Evolutionary conservation across 495 filamentous ascomycete genomes (phyloP).

Genomic region (Penicillium coprophilum): DNA sequence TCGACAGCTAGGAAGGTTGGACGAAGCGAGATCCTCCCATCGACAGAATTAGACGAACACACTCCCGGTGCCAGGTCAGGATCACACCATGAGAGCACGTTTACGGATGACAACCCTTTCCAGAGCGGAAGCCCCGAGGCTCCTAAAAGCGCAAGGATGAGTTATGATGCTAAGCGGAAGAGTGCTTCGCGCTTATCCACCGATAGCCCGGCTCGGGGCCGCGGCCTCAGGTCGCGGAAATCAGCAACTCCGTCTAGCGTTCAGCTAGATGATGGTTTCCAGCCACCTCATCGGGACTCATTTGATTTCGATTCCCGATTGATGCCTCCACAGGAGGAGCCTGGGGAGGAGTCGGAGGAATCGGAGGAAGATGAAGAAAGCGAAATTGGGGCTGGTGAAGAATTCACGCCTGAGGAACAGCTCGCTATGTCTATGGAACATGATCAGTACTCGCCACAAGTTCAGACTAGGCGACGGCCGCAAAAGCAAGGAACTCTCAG

Average conservation of each 20-base stretch:
- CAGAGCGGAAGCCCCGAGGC: constrained; percentile 72
- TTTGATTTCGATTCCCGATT: constrained; percentile 47
- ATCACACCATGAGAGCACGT: constrained; percentile 55
- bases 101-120: constrained; percentile 90
- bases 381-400: constrained; percentile 68
- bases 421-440: constrained; percentile 70
- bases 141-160: constrained; percentile 32
- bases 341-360: constrained; percentile 39
- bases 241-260: constrained; percentile 34
- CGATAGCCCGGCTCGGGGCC: constrained; percentile 34
- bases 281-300: constrained; percentile 40
- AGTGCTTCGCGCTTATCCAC: constrained; percentile 44
- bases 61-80: constrained; percentile 39
- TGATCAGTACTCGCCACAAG: constrained; percentile 37
- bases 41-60: constrained; percentile 40
- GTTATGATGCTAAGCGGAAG: constrained; percentile 49
- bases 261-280: constrained; percentile 40
- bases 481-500: constrained; percentile 36
- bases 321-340: constrained; percentile 26
- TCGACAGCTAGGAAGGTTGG: constrained; percentile 51
- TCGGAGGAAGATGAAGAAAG: constrained; percentile 43
- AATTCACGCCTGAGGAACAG: constrained; percentile 90
- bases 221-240: constrained; percentile 38
- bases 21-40: constrained; percentile 56
- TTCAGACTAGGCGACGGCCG: constrained; percentile 38